Percentiles rank a stretch among this genome's conserved stretches.
These are phyloP conservation scores for Ophiostoma piceae DNA, from an alignment of 2,329 filamentous ascomycete species.

Conservation along the genomic window DNA sequence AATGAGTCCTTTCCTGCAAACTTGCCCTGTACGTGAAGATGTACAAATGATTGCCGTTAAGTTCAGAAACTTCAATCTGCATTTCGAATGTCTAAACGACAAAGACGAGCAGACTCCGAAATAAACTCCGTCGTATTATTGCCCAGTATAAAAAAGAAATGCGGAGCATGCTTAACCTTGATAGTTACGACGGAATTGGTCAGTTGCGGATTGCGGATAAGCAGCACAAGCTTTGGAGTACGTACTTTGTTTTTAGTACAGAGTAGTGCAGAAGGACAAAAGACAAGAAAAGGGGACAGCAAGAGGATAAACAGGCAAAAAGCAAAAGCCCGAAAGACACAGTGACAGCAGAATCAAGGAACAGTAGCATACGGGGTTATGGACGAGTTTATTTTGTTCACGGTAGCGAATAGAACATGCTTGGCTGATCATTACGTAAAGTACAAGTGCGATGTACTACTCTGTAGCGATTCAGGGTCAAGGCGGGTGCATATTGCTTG, in stretches of 20 bases:
- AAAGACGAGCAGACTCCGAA: not conserved
- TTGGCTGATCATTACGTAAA: not conserved
- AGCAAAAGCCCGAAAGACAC: not conserved
- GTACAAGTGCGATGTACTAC: too few species aligned
- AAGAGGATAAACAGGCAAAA: not conserved
- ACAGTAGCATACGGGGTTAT: not conserved
- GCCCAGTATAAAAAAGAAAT: not conserved
- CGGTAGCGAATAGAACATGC: not conserved
- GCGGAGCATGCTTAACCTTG: not conserved
- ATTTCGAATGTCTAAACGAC: not conserved
- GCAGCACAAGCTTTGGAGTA: not conserved
- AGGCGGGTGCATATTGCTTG: not conserved
- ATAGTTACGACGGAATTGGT: constrained; percentile 3
- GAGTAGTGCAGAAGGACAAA: not conserved
- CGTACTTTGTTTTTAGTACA: too few species aligned
- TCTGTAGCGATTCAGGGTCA: not conserved
- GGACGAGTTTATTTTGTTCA: not conserved
- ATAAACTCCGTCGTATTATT: constrained; percentile 3
- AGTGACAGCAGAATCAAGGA: not conserved
- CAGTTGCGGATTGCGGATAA: not conserved
- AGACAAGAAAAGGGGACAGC: not conserved
- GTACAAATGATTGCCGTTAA: not conserved
- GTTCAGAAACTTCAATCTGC: not conserved
- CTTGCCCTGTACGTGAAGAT: not conserved
- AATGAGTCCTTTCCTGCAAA: too few species aligned